Evolutionary conservation across 106 monocot species (phyloP), one percentile per base, ranked within the genome.

Genomic region (Dendrobium chrysotoxum): DNA sequence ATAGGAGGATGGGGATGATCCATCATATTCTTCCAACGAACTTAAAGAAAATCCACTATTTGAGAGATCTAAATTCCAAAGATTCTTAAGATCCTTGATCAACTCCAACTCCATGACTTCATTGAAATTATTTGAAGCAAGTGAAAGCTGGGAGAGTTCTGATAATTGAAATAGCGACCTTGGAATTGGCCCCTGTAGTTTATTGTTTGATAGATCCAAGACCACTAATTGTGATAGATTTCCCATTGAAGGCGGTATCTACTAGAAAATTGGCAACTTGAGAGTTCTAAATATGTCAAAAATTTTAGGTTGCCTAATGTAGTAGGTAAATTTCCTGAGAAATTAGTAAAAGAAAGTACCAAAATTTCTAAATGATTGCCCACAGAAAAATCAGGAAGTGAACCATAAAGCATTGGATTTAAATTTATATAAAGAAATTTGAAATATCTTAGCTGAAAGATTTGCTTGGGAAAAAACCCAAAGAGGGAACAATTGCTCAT

Each of bases 141-240:
- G 35, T 1, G 3, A 3, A 3, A 35, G 35, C 3, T 0, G 2
- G 35, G 35, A 35, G 35, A 35, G 35, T 35, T 35, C 35, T 35
- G 35, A 35, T 35, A 35, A 1, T 35, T 35, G 35, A 35, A 35
- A 35, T 35, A 35, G 35, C 0, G 35, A 35, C 0, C 2, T 35
- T 35, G 35, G 35, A 35, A 35, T 3, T 35, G 35, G 35, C 35
- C 35, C 35, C 0, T 35, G 35, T 35, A 35, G 0, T 35, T 35
- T 35, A 35, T 1, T 81, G 77, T 71, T 77, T 81, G 81, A 92
- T 46, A 95, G 87, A 74, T 90, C 90, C 77, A 95, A 77, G 41
- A 41, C 3, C 45, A 82, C 80, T 47, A 95, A 72, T 17, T 72
- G 55, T 0, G 53, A 79, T 8, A 92, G 85, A 18, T 87, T 82